Percentiles rank a stretch among this genome's conserved stretches.
Evolutionary conservation across 441 rosid species (phyloP).

Genomic region (Raphanus hybrid): DNA sequence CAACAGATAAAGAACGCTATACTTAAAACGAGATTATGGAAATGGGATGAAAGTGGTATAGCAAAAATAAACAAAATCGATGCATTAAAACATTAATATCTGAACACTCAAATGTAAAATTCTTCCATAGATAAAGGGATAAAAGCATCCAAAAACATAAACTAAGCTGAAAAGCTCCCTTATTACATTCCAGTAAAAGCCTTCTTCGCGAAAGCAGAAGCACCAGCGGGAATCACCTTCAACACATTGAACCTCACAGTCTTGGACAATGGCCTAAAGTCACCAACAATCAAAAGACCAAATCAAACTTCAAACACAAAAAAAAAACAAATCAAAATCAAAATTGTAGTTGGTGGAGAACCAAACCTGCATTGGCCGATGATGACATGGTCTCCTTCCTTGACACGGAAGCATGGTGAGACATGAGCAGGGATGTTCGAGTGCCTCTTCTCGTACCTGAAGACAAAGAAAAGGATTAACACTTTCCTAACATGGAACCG

Average conservation of each 20-base stretch:
- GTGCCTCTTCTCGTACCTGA: conserved; percentile 90
- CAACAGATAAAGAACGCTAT: background rate
- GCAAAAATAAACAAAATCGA: conserved; percentile 15
- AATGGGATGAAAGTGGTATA: background rate
- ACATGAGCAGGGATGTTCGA: conserved; percentile 85
- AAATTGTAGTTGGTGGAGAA: background rate
- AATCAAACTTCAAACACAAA: background rate
- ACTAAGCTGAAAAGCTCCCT: conserved; percentile 3
- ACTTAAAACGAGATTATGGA: background rate
- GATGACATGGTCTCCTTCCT: conserved; percentile 83
- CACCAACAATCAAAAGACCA: background rate
- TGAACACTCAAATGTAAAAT: conserved; percentile 11
- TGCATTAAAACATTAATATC: conserved; percentile 9
- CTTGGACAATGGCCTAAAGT: conserved; percentile 80
- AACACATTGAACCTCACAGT: conserved; percentile 85
- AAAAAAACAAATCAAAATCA: background rate
- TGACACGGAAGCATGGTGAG: conserved; percentile 91
- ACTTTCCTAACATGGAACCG: background rate
- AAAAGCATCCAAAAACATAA: conserved; percentile 33
- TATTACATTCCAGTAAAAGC: conserved; percentile 65
- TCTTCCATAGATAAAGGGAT: conserved; percentile 20
- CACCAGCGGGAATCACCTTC: conserved; percentile 89
- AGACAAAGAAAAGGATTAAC: background rate
- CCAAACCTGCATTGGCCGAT: conserved; percentile 90
- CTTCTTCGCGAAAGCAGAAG: conserved; percentile 78